Evolutionary conservation across 2,329 filamentous ascomycete genomes (phyloP).

Genomic region (Didymella keratinophila): DNA sequence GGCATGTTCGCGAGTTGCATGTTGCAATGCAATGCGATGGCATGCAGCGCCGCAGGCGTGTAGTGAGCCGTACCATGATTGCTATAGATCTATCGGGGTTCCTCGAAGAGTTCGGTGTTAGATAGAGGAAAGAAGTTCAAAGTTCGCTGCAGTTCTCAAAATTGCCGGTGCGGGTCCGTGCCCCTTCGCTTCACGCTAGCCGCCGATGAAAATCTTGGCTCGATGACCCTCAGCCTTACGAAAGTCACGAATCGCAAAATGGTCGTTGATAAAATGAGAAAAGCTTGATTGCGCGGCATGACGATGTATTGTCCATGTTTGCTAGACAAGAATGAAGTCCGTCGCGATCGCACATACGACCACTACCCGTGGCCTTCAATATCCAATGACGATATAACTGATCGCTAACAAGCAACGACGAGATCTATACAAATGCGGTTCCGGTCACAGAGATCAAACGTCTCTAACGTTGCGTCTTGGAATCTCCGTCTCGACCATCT

Average conservation of each 20-base stretch:
- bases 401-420: constrained; percentile 10
- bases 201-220: constrained; percentile 13
- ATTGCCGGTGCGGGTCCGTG: constrained; percentile 8
- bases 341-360: not conserved
- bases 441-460: not conserved
- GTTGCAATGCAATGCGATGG: not conserved
- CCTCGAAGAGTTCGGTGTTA: constrained; percentile 53
- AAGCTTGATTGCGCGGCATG: not conserved
- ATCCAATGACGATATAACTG: constrained; percentile 4
- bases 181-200: constrained; percentile 10
- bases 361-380: not conserved
- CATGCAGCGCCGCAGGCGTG: constrained; percentile 7
- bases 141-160: constrained; percentile 14
- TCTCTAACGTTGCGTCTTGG: constrained; percentile 32
- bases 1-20: constrained; percentile 7
- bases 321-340: not conserved
- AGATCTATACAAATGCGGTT: not conserved
- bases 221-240: not conserved
- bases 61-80: constrained; percentile 51
- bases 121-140: constrained; percentile 27
- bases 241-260: not conserved
- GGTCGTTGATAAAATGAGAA: not conserved
- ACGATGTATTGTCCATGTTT: not conserved
- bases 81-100: constrained; percentile 52
- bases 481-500: constrained; percentile 81